Base-by-base conservation (phyloP, 78 protist genomes). In the Polysphondylium violaceum region DNA sequence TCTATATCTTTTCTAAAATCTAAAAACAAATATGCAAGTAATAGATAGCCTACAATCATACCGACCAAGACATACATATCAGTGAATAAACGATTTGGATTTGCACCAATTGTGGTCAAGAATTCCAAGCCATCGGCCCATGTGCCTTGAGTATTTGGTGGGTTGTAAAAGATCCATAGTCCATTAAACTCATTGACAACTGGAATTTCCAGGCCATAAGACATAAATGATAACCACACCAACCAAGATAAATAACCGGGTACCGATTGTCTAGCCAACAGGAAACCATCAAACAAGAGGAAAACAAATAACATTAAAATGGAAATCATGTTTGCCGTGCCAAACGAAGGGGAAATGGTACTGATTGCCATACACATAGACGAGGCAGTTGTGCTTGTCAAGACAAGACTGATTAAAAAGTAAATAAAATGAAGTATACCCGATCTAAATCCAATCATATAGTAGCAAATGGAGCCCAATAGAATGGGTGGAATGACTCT, bases 401-500 rank as follows among this genome's bases (percentile, higher is more conserved):
- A 61, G 11, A 91, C 94, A 44, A 95, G 44, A 16, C 79, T 23
- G 12, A 85, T 61, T 23, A 90, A 33, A 91, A 89, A 89, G 40
- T 72, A 76, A 51, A 89, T 23, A 35, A 90, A 77, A 85, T 88
- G 92, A 16, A 55, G 38, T 12, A 71, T n/a, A 21, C 94, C 93
- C 2, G 76, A 43, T 11, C 93, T 74, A 35, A 95, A 78, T 31
- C 97, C 97, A 59, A 93, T 93, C 96, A 95, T 92, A 51, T 60
- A 88, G 56, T 95, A 95, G 51, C 94, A 88, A 56, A 88, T 95
- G 2, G 93, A 59, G 33, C 95, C 97, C 14, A 95, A 36, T 31
- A 95, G 11, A 29, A 95, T 43, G 17, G 97, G 93, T 40, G 97
- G 97, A 16, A 95, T 25, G n/a, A 95, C 75, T 40, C 97, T 60